Evolutionary conservation across 805 yeast genomes (phyloP), one percentile per base, ranked within the genome.

Genomic region (Nakazawaea pomicola): DNA sequence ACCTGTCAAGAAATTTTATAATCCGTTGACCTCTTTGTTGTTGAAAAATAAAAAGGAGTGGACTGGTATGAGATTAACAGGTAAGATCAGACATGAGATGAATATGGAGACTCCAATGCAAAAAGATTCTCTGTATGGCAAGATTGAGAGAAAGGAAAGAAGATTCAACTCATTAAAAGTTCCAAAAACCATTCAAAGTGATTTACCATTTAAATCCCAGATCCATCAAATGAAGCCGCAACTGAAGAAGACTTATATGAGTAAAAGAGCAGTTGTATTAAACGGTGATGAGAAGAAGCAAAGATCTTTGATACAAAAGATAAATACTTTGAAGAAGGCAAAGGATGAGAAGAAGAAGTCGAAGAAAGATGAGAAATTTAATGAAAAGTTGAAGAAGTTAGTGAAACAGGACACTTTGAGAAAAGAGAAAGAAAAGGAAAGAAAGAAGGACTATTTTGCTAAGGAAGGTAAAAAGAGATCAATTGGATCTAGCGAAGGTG

Each of bases 1-100:
- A 29, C 80, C 76, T 49, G 85, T 93, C 12, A 83, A 91, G 61
- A 80, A 80, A 60, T 93, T 88, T 64, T 95, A 91, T 64, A 95
- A 93, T 57, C 98, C 98, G 1, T 98, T 93, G 16, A 85, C 97
- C 0, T 93, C 99, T 1, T 68, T 91, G 57, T 70, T 95, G 53
- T 62, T 90, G 44, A 57, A 67, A 27, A 77, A 88, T 50, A 93
- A 93, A 64, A 68, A 72, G 24, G 86, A 86, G 54, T 93, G 99
- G 99, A 76, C 76, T 55, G 99, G 99, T 48, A 89, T 93, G 95
- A 77, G 95, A 57, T 70, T 91, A 47, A 93, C 97, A 0, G 99
- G 99, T 44, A 83, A 83, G 54, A 89, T 93, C 32, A 78, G 99
- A 54, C 91, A 93, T 17, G 95, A 74, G 18, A 61, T 72, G 50